Base-by-base conservation (phyloP, 176 grass and related monocot species). In the Urochloa ruziziensis region DNA sequence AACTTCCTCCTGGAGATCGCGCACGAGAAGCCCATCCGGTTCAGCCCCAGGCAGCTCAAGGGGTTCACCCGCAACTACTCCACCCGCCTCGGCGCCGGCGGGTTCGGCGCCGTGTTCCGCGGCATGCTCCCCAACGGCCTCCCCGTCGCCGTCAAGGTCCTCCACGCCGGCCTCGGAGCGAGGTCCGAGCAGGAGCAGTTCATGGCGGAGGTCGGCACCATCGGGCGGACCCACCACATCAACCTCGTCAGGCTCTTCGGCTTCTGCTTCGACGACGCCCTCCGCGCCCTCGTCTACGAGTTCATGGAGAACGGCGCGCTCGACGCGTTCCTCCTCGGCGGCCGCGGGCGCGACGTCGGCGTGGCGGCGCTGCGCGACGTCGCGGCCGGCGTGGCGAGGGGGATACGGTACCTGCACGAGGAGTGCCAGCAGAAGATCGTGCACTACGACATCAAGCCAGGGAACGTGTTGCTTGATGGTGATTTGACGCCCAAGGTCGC, bases 401-500 rank as follows among this genome's bases (percentile, higher is more conserved):
- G 63, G 7, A 54, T 88, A 39, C 47, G 79, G 37, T 88, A 88
- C 79, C 52, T 88, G 19, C 86, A 83, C 52, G 80, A 82, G 53
- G 86, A 73, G 53, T 88, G 86, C 52, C 63, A 74, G 29, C 79
- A 62, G 21, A 70, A 56, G 79, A 88, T 88, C 28, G 36, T 88
- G 23, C 86, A 88, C 64, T 88, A 80, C 79, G 86, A 88, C 42
- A 82, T 88, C 40, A 88, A 88, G 51, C 86, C 79, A 11, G 86
- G 82, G 19, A 88, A 88, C 79, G 81, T 88, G 5, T 32, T 65
- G 6, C 32, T 65, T 1, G 62, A 65, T 32, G 32, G 19, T 4
- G 16, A 15, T 11, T 24, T 62, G 64, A 62, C 29, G 21, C 79
- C 86, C 14, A 88, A 82, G 86, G 86, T 88, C 16, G 81, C 86